Evolutionary conservation across 2,329 filamentous ascomycete species (phyloP).

Genomic region (Paracoccidioides brasiliensis): DNA sequence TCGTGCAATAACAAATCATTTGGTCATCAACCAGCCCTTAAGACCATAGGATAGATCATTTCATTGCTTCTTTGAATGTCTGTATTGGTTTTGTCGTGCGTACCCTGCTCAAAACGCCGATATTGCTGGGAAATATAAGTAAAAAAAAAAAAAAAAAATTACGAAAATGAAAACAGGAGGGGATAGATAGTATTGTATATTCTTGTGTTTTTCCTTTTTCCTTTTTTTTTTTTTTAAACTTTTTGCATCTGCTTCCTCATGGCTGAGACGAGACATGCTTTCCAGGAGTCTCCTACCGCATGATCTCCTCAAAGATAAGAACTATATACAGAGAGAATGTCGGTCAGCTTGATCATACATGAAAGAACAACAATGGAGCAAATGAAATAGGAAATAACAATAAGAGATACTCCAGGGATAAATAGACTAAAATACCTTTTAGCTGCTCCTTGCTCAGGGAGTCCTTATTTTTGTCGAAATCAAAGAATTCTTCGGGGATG

Average conservation of each 20-base stretch:
- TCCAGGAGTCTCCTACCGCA: slow-evolving; percentile 40
- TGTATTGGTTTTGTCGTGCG: neutral
- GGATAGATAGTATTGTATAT: neutral
- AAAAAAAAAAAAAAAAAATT: neutral
- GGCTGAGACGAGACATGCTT: neutral
- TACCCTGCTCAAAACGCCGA: neutral
- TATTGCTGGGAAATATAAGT: neutral
- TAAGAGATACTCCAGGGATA: neutral
- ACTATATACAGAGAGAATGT: slow-evolving; percentile 26
- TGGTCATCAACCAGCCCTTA: neutral
- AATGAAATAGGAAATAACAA: neutral
- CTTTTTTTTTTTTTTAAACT: no score
- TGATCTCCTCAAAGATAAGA: slow-evolving; percentile 96
- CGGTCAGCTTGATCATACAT: slow-evolving; percentile 11
- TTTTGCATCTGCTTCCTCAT: neutral
- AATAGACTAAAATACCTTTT: slow-evolving; percentile 49
- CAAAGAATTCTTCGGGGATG: slow-evolving; percentile 98
- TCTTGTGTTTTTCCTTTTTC: neutral
- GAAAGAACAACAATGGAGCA: neutral
- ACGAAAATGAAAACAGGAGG: neutral
- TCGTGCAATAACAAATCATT: neutral
- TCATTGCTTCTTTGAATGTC: neutral
- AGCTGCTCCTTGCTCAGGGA: slow-evolving; percentile 95
- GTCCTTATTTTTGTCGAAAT: slow-evolving; percentile 99
- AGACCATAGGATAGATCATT: neutral